Evolutionary conservation across 1,284 basidiomycete species (phyloP).

Genomic region (Puccinia sorghi): DNA sequence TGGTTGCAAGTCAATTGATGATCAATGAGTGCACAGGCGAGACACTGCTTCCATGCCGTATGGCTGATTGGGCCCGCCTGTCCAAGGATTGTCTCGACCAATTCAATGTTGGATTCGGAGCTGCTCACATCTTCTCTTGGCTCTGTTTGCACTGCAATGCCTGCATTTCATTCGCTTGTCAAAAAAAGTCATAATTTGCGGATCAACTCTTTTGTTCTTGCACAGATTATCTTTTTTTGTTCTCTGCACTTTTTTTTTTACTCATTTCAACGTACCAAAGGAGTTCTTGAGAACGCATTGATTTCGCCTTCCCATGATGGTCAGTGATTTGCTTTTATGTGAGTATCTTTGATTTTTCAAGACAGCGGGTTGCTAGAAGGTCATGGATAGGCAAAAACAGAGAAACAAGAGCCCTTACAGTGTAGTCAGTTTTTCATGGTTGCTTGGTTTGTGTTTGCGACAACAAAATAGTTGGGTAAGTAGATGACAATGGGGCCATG

Average conservation of each 20-base stretch:
- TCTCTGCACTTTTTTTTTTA: background rate
- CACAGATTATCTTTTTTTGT: background rate
- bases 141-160: slow-evolving; percentile 33
- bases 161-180: background rate
- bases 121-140: slow-evolving; percentile 5
- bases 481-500: slow-evolving; percentile 27
- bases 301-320: slow-evolving; percentile 24
- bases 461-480: slow-evolving; percentile 42
- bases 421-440: slow-evolving; percentile 33
- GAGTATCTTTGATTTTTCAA: background rate
- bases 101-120: background rate
- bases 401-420: too few species aligned
- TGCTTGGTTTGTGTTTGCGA: slow-evolving; percentile 26
- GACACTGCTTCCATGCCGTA: slow-evolving; percentile 31
- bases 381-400: background rate
- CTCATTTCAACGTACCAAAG: slow-evolving; percentile 18
- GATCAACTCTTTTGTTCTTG: background rate
- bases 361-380: background rate
- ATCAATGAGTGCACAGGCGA: slow-evolving; percentile 40
- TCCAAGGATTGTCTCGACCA: slow-evolving; percentile 8
- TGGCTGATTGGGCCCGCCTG: slow-evolving; percentile 17
- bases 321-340: background rate
- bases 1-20: slow-evolving; percentile 28
- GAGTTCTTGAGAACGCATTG: slow-evolving; percentile 44
- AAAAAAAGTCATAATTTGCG: background rate